A percentile compares a stretch with the other conserved stretches of the same genome.
Evolutionary conservation across 2,329 filamentous ascomycete species (phyloP).

Genomic region (Aspergillus novofumigatus): DNA sequence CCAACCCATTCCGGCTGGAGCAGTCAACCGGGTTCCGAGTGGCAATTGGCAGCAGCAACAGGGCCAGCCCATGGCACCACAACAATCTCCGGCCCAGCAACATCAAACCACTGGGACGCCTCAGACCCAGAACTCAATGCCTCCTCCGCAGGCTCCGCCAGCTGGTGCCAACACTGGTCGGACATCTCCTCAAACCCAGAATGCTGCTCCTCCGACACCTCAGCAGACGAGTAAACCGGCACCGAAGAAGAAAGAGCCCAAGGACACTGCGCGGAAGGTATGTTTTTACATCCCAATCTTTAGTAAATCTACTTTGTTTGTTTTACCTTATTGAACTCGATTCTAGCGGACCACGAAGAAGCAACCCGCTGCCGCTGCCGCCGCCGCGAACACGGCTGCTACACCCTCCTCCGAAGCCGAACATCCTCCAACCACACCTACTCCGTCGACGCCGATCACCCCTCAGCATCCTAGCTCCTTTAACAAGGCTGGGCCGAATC

Average conservation of each 20-base stretch:
- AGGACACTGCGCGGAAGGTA: slow-evolving; percentile 51
- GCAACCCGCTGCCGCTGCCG: slow-evolving; percentile 31
- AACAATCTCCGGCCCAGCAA: slow-evolving; percentile 41
- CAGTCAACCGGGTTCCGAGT: slow-evolving; percentile 37
- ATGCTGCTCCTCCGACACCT: slow-evolving; percentile 57
- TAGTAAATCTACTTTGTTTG: background rate
- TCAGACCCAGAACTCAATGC: slow-evolving; percentile 53
- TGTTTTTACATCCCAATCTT: slow-evolving; percentile 6
- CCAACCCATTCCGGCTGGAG: slow-evolving; percentile 41
- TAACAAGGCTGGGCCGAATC: slow-evolving; percentile 37
- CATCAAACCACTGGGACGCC: slow-evolving; percentile 52
- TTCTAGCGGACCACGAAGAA: slow-evolving; percentile 43
- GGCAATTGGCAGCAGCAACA: slow-evolving; percentile 40
- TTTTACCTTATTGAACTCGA: slow-evolving; percentile 15
- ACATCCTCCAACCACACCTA: slow-evolving; percentile 45
- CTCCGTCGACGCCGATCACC: slow-evolving; percentile 47
- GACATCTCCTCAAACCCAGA: slow-evolving; percentile 41
- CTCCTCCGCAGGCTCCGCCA: slow-evolving; percentile 45
- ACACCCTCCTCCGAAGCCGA: slow-evolving; percentile 45
- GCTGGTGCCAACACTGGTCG: slow-evolving; percentile 38
- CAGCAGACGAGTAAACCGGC: slow-evolving; percentile 56
- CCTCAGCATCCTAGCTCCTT: slow-evolving; percentile 45
- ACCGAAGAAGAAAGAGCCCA: slow-evolving; percentile 57
- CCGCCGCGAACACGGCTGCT: slow-evolving; percentile 38
- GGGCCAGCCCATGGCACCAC: slow-evolving; percentile 45